These are phyloP conservation scores for Sclerotinia borealis DNA, from an alignment of 2,329 filamentous ascomycete genomes.

Conservation along the genomic window DNA sequence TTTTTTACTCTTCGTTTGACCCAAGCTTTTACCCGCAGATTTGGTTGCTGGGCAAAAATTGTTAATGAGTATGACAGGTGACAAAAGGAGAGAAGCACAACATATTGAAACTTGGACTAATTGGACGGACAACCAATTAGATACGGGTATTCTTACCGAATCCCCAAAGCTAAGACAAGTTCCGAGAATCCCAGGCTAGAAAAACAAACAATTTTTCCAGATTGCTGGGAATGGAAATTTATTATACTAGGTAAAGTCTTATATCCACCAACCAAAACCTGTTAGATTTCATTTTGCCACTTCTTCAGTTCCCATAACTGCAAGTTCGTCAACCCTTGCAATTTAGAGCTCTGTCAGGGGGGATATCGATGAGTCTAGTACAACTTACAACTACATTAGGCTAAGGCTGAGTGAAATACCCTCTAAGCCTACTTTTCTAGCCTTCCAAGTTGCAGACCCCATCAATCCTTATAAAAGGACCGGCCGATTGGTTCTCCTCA, in stretches of 20 bases:
- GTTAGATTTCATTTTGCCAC: neutral
- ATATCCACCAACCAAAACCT: neutral
- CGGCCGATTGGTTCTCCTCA: neutral
- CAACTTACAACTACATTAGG: constrained; percentile 4
- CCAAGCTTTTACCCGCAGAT: neutral
- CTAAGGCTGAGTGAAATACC: constrained; percentile 9
- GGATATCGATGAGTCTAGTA: neutral
- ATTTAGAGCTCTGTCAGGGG: neutral
- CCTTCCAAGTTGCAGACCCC: neutral
- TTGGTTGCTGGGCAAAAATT: neutral
- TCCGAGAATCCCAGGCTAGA: neutral
- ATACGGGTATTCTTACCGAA: neutral
- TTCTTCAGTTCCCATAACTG: neutral
- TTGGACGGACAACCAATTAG: neutral
- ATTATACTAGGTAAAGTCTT: neutral
- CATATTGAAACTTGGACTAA: neutral
- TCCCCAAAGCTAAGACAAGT: neutral
- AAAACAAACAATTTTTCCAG: neutral
- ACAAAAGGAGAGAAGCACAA: neutral
- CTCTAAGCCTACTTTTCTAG: neutral
- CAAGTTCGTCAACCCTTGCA: neutral
- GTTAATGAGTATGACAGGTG: neutral
- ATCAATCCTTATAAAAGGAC: neutral
- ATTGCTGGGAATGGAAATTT: constrained; percentile 1
- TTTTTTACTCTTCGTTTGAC: neutral